Percentiles rank a stretch among this genome's conserved stretches.
Conservation (phyloP, 139 green algal genomes). For the Chlorokybus atmophyticus region DNA sequence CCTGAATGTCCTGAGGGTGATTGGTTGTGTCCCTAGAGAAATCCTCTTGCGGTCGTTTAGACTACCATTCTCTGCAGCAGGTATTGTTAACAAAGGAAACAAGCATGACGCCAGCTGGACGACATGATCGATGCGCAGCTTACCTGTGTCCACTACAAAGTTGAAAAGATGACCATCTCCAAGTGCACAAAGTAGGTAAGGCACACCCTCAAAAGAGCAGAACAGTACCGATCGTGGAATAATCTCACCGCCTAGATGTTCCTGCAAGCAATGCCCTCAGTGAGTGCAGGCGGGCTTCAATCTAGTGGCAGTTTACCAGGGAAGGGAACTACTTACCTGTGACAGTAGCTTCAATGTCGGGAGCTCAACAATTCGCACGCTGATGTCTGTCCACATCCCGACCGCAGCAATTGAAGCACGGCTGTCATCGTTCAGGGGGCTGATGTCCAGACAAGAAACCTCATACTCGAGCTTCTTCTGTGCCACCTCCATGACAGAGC, state of each 20-base stretch:
- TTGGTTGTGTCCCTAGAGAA: conserved; percentile 78
- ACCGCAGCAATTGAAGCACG: conserved; percentile 33
- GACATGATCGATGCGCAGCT: too few relatives aligned
- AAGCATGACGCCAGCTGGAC: too few relatives aligned
- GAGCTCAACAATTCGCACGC: conserved; percentile 35
- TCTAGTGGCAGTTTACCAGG: too few relatives aligned
- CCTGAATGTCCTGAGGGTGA: conserved; percentile 62
- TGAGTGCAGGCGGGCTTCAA: neutral
- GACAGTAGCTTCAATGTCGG: conserved; percentile 29
- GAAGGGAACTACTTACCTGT: too few relatives aligned
- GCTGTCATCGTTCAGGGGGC: conserved; percentile 26
- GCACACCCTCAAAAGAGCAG: conserved; percentile 55
- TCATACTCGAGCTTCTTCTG: conserved; percentile 50
- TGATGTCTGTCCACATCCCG: conserved; percentile 49
- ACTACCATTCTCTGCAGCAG: conserved; percentile 1
- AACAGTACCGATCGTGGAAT: conserved; percentile 72
- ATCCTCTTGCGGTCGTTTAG: conserved; percentile 65
- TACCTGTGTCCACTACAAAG: conserved; percentile 28
- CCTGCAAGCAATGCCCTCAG: too few relatives aligned
- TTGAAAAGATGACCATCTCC: conserved; percentile 56
- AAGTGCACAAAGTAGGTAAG: conserved; percentile 67
- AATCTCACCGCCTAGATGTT: conserved; percentile 48
- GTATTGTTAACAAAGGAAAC: neutral
- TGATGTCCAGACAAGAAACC: conserved; percentile 82
- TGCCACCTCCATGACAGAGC: conserved; percentile 35